phyloP scores from a whole-genome alignment of 768 basidiomycete species.

The Suillus clintonianus region DNA sequence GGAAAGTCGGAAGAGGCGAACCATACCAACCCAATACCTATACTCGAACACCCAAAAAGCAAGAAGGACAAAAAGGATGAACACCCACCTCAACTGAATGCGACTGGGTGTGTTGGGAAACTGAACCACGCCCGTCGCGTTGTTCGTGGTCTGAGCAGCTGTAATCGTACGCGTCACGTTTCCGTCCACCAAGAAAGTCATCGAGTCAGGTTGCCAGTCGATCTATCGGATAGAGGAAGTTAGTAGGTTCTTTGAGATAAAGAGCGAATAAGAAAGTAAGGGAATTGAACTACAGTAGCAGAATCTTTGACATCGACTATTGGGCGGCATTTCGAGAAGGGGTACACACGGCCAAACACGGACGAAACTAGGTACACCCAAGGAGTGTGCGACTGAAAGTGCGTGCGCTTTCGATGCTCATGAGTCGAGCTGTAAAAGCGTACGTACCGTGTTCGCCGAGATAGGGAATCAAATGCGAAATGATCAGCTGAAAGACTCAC shows the following conservation, averaged over 20 bases:
- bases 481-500: conserved; percentile 39
- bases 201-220: conserved; percentile 73
- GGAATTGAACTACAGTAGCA: background rate
- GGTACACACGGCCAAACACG: background rate
- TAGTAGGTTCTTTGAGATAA: background rate
- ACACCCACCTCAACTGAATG: conserved; percentile 72
- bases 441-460: background rate
- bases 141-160: conserved; percentile 56
- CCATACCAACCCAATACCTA: background rate
- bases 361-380: background rate
- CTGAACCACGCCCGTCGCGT: conserved; percentile 50
- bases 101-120: conserved; percentile 82
- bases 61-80: background rate
- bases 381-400: background rate
- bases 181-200: conserved; percentile 73
- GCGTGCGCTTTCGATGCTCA: background rate
- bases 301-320: background rate
- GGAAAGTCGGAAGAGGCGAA: no score
- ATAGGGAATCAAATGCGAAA: background rate
- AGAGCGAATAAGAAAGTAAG: background rate
- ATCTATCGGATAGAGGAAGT: conserved; percentile 46
- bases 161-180: conserved; percentile 68
- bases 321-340: background rate
- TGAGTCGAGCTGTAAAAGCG: background rate
- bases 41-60: background rate